Evolutionary conservation across 2,329 filamentous ascomycete genomes (phyloP), one percentile per base, ranked within the genome.

Genomic region (Chaetoscypha palmicola): DNA sequence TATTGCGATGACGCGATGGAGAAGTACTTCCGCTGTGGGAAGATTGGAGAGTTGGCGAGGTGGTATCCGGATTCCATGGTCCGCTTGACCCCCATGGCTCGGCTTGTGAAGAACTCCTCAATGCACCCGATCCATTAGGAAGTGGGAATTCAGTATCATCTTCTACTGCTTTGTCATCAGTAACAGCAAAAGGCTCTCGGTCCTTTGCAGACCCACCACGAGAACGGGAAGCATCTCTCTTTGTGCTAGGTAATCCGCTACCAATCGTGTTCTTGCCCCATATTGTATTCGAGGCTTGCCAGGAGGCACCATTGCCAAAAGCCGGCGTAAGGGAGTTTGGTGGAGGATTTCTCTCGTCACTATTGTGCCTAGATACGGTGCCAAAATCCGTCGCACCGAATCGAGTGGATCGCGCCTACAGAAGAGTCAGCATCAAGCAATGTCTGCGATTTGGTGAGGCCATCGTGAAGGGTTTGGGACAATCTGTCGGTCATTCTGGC

Each of bases 41-140:
- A 34, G 66, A 65, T 7, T 68, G 66, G 30, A 71, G 59, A 2
- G 65, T 62, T 30, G 68, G 64, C 5, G 66, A 65, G 10, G 67
- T 64, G 31, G 62, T 64, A 35, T 78, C 74, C 19, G 69, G 56
- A 50, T 73, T 74, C 83, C 83, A 88, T 12, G 76, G 73, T 28
- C 71, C 66, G 50, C 67, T 70, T 40, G 69, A 66, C 47, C 57
- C 62, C 79, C 81, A 86, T 36, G 72, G 68, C 53, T 86, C 81
- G 14, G 77, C 76, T 57, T 87, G 81, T 8, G 83, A 85, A 32
- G 79, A 77, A 34, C 77, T 72, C 47, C 85, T 72, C 30, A 89
- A 69, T 46, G 82, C 83, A 48, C 79, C 74, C 4, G 83, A 86
- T 38, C 83, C 84, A 3, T 78, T 80, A 57, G 81, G 77, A 43